Conservation (phyloP, 345 rosid species). For the Euphorbia tirucalli region DNA sequence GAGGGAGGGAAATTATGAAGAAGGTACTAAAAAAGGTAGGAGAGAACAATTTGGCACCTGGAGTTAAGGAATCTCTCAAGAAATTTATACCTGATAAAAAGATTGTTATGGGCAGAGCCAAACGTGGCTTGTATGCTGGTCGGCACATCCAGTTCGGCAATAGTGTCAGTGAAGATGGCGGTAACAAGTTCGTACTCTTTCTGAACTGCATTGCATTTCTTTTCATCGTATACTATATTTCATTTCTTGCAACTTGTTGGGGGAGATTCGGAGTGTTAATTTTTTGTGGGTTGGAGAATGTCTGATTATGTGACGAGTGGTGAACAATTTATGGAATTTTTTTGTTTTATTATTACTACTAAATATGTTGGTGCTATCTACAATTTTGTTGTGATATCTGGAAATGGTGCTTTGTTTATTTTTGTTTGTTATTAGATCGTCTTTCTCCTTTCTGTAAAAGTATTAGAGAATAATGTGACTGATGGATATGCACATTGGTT, state of each 20-base stretch:
- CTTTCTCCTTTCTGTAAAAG: neutral
- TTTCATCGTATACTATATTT: neutral
- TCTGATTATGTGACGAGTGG: neutral
- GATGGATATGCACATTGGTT: neutral
- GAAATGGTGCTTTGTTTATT: neutral
- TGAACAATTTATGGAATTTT: neutral
- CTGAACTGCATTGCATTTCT: too few relatives aligned
- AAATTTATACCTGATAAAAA: conserved; percentile 67
- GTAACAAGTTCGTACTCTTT: conserved; percentile 61
- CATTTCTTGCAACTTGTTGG: neutral
- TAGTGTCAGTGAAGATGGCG: conserved; percentile 86
- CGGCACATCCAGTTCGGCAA: conserved; percentile 93
- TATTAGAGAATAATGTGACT: neutral
- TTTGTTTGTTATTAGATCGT: neutral
- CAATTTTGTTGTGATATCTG: neutral
- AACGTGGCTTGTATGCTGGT: conserved; percentile 86
- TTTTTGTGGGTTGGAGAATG: neutral
- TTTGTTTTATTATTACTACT: neutral
- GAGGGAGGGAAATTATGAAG: conserved; percentile 91
- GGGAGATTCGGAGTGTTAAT: neutral
- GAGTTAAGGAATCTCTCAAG: conserved; percentile 56
- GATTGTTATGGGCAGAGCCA: conserved; percentile 78
- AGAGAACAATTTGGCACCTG: conserved; percentile 58
- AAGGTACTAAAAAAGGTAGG: conserved; percentile 72
- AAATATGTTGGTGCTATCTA: neutral